Evolutionary conservation across 1,284 basidiomycete species (phyloP).

Genomic region (Ganoderma lingzhi): DNA sequence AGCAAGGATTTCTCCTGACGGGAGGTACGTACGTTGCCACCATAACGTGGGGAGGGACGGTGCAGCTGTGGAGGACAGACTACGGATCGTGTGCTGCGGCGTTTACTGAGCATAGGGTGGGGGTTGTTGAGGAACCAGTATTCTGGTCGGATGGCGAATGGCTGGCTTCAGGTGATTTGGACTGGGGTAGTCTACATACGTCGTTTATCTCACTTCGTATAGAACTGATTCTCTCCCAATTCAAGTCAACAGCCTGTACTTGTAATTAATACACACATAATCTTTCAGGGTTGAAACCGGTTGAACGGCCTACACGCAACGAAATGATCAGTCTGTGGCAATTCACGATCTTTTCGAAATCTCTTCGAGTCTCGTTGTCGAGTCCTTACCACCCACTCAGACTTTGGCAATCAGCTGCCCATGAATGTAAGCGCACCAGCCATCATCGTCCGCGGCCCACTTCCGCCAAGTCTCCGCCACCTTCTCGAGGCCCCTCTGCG

Average conservation of each 20-base stretch:
- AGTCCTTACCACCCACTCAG: constrained; percentile 2
- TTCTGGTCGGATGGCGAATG: not conserved
- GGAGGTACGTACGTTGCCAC: not conserved
- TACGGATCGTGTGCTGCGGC: not conserved
- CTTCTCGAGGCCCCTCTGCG: constrained; percentile 37
- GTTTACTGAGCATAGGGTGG: not conserved
- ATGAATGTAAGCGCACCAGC: constrained; percentile 44
- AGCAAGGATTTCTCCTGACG: not conserved
- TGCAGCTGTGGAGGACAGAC: not conserved
- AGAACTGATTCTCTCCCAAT: not conserved
- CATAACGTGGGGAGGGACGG: not conserved
- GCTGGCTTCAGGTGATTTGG: not conserved
- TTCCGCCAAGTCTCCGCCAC: constrained; percentile 39
- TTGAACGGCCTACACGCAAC: not conserved
- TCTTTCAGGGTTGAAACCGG: too few species aligned
- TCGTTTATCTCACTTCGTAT: not conserved
- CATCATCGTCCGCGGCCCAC: constrained; percentile 46
- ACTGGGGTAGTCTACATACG: not conserved
- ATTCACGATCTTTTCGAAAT: not conserved
- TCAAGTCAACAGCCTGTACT: not conserved
- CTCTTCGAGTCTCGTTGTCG: not conserved
- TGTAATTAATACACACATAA: too few species aligned
- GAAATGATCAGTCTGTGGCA: not conserved
- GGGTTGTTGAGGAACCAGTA: not conserved
- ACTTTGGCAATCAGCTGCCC: constrained; percentile 42